phyloP scores from a whole-genome alignment of 306 rosid genomes.

The Cicer pinnatifidum region DNA sequence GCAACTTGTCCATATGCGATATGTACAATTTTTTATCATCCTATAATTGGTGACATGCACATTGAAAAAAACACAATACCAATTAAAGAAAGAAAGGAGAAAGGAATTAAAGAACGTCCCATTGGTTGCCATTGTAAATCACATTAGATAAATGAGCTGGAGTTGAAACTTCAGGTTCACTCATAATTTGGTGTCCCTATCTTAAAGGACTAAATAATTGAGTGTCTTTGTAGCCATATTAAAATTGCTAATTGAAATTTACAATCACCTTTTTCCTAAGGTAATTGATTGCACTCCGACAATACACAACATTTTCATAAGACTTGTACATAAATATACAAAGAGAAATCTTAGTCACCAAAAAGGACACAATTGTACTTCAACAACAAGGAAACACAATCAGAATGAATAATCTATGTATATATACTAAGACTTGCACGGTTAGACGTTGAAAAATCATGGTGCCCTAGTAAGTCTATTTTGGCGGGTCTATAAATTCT shows the following conservation, averaged over 20 bases:
- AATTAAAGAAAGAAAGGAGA: not conserved
- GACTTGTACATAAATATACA: constrained; percentile 5
- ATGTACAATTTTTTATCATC: not conserved
- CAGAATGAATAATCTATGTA: constrained; percentile 35
- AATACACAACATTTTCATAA: constrained; percentile 31
- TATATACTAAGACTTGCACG: constrained; percentile 47
- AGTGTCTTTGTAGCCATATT: constrained; percentile 44
- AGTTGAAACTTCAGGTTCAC: constrained; percentile 52
- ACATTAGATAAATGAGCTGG: constrained; percentile 54
- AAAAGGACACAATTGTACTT: constrained; percentile 13
- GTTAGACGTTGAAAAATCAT: constrained; percentile 37
- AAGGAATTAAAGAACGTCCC: constrained; percentile 32
- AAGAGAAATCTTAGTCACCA: constrained; percentile 29
- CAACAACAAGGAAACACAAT: constrained; percentile 8
- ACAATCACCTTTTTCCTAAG: not conserved
- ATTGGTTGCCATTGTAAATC: constrained; percentile 38
- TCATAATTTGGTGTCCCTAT: constrained; percentile 28
- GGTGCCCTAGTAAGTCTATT: constrained; percentile 40
- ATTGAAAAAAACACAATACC: constrained; percentile 38
- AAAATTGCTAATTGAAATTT: constrained; percentile 1
- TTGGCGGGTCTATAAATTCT: constrained; percentile 46
- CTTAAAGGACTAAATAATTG: constrained; percentile 46
- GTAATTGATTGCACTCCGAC: constrained; percentile 32
- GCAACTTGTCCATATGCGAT: not conserved
- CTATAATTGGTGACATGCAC: constrained; percentile 38